Evolutionary conservation across 1,284 basidiomycete genomes (phyloP).

Genomic region (Cryptococcus hybrid): DNA sequence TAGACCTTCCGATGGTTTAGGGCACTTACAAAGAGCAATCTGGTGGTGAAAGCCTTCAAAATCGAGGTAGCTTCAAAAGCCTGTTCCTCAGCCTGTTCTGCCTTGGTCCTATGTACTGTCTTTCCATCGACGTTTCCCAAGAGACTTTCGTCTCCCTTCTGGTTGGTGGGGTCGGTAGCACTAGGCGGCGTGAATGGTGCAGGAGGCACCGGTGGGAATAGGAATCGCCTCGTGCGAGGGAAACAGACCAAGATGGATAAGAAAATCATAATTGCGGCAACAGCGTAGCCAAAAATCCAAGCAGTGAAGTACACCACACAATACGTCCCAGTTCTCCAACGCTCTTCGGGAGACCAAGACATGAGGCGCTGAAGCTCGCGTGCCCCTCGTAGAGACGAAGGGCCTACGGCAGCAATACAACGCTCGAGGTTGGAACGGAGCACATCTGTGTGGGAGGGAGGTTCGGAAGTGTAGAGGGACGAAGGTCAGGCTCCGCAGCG

Average conservation of each 20-base stretch:
- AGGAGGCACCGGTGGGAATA: conserved; percentile 57
- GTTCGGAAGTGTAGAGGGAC: conserved; percentile 45
- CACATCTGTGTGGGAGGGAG: conserved; percentile 49
- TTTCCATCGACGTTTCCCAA: conserved; percentile 46
- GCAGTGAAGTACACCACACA: conserved; percentile 53
- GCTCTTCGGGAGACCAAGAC: conserved; percentile 56
- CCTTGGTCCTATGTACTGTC: conserved; percentile 45
- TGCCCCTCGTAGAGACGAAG: conserved; percentile 52
- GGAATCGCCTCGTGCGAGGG: conserved; percentile 50
- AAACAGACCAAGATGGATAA: conserved; percentile 53
- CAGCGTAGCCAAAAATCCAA: conserved; percentile 53
- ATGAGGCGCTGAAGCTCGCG: conserved; percentile 56
- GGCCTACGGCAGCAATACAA: conserved; percentile 55
- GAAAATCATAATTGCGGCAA: conserved; percentile 49
- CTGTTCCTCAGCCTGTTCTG: conserved; percentile 52
- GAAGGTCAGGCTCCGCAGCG: conserved; percentile 48
- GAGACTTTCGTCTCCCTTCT: conserved; percentile 49
- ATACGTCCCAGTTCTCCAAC: conserved; percentile 52
- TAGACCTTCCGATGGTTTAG: too few species aligned
- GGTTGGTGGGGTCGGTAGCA: conserved; percentile 50
- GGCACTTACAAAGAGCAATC: conserved; percentile 36
- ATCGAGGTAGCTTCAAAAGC: conserved; percentile 51
- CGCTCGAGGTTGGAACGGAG: conserved; percentile 56
- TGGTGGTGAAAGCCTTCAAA: conserved; percentile 46
- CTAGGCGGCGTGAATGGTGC: conserved; percentile 46